phyloP scores from a whole-genome alignment of 1,284 basidiomycete genomes.

The Pyrrhoderma lamaoense region DNA sequence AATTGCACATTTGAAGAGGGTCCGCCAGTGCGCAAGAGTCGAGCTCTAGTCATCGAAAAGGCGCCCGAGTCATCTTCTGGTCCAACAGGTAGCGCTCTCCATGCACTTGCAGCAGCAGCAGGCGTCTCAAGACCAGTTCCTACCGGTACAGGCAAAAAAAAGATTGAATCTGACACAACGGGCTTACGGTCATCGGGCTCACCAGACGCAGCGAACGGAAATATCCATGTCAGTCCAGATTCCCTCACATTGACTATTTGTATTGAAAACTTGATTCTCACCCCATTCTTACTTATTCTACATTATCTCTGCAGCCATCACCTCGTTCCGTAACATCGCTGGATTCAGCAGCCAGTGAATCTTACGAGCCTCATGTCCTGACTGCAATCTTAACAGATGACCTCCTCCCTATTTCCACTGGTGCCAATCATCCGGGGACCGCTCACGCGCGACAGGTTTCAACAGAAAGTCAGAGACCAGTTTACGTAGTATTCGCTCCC shows the following conservation, averaged over 20 bases:
- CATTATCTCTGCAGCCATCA: neutral
- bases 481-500: conserved; percentile 15
- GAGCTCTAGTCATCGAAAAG: neutral
- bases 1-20: conserved; percentile 24
- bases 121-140: conserved; percentile 17
- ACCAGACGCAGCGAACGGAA: conserved; percentile 5
- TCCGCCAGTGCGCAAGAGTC: conserved; percentile 24
- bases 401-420: conserved; percentile 20
- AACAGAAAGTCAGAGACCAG: conserved; percentile 18
- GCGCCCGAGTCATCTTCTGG: conserved; percentile 11
- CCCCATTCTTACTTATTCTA: neutral
- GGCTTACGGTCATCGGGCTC: conserved; percentile 5
- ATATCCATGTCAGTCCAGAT: conserved; percentile 1
- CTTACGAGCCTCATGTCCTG: conserved; percentile 22
- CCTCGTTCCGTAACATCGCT: conserved; percentile 18
- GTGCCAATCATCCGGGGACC: conserved; percentile 16
- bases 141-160: neutral
- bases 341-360: conserved; percentile 19
- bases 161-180: conserved; percentile 4
- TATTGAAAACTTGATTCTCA: neutral
- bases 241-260: neutral
- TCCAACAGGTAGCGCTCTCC: conserved; percentile 8
- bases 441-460: conserved; percentile 22
- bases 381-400: conserved; percentile 25
- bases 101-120: conserved; percentile 20